Percentiles rank a stretch among this genome's conserved stretches.
phyloP scores from a whole-genome alignment of 2,329 filamentous ascomycete species.

The Monilinia vaccinii-corymbosi region DNA sequence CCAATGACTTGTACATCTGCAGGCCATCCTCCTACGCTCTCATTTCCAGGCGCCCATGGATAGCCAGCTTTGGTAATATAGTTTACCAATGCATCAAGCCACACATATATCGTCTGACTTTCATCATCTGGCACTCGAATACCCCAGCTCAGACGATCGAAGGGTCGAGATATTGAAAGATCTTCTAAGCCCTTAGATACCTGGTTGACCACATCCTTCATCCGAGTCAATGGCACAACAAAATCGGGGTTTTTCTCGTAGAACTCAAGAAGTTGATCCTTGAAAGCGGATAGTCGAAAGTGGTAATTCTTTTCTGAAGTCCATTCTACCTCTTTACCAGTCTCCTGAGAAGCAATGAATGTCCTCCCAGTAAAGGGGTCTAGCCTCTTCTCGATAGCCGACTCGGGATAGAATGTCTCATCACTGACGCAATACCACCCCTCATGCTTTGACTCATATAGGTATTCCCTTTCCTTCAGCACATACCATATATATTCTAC shows the following conservation, averaged over 20 bases:
- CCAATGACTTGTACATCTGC: constrained; percentile 88
- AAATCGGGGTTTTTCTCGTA: constrained; percentile 71
- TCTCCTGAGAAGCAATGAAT: constrained; percentile 75
- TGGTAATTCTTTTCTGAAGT: constrained; percentile 90
- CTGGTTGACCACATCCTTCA: constrained; percentile 69
- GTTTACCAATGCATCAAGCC: constrained; percentile 92
- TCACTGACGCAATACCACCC: constrained; percentile 97
- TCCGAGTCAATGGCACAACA: constrained; percentile 62
- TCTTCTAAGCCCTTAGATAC: constrained; percentile 74
- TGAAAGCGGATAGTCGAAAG: constrained; percentile 79
- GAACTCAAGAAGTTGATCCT: constrained; percentile 67
- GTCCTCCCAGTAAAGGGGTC: constrained; percentile 76
- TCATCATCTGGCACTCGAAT: constrained; percentile 78
- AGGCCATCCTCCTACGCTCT: constrained; percentile 66
- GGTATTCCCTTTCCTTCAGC: constrained; percentile 63
- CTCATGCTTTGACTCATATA: constrained; percentile 79
- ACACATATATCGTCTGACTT: constrained; percentile 91
- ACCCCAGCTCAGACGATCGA: constrained; percentile 73
- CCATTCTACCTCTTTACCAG: constrained; percentile 91
- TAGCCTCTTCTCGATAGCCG: constrained; percentile 61
- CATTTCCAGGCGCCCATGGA: constrained; percentile 61
- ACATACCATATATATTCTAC: constrained; percentile 86
- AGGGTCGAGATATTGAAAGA: constrained; percentile 79
- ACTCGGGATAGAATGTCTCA: constrained; percentile 87
- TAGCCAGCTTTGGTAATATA: constrained; percentile 87